Percentiles rank a stretch among this genome's conserved stretches.
Conservation (phyloP, 2,329 filamentous ascomycete genomes). For the Boeremia exigua region DNA sequence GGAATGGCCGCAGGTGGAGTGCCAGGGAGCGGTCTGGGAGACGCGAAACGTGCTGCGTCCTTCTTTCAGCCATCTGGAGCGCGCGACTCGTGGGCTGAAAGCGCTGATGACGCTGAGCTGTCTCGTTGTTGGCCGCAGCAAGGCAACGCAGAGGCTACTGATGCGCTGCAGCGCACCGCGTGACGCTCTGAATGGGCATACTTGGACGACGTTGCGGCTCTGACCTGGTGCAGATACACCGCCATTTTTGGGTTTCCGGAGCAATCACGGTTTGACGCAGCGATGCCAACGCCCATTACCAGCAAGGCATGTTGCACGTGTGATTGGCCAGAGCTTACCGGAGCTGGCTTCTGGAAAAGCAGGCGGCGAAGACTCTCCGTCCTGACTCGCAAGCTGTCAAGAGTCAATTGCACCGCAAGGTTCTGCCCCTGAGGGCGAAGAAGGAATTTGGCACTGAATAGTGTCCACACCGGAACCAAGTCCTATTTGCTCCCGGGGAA, state of each 20-base stretch:
- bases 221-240: conserved; percentile 30
- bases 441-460: conserved; percentile 11
- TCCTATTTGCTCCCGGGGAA: conserved; percentile 44
- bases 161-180: conserved; percentile 11
- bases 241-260: conserved; percentile 36
- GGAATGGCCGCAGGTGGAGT: conserved; percentile 29
- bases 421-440: conserved; percentile 32
- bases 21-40: conserved; percentile 24
- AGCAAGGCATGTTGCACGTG: conserved; percentile 19
- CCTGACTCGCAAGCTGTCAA: conserved; percentile 37
- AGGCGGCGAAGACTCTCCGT: conserved; percentile 28
- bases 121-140: conserved; percentile 29
- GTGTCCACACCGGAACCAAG: conserved; percentile 25
- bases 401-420: conserved; percentile 22
- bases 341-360: conserved; percentile 34
- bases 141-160: conserved; percentile 21
- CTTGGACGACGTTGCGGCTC: conserved; percentile 8
- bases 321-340: conserved; percentile 31
- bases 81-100: conserved; percentile 71
- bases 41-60: conserved; percentile 38
- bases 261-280: conserved; percentile 35
- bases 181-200: conserved; percentile 5
- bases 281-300: conserved; percentile 26
- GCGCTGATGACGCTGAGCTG: conserved; percentile 27
- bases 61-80: conserved; percentile 52